Conservation (phyloP, 2,329 filamentous ascomycete genomes). For the Acrocalymma vagum region DNA sequence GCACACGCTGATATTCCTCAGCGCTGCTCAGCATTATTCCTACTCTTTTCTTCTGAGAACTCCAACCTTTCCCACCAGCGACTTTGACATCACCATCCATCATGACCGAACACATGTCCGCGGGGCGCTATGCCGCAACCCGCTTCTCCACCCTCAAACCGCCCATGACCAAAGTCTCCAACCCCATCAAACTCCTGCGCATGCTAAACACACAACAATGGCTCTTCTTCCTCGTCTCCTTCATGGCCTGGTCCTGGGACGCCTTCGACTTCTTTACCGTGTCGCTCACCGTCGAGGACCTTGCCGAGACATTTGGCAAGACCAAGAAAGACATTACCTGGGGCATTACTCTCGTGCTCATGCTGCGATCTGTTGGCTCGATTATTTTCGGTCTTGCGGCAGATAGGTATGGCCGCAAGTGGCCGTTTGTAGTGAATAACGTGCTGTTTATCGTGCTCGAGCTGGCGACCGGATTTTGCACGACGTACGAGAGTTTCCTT, state of each 20-base stretch:
- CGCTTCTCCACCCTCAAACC: conserved; percentile 64
- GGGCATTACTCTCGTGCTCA: conserved; percentile 60
- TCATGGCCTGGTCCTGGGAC: conserved; percentile 58
- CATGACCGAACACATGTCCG: too few relatives aligned
- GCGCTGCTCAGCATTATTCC: too few relatives aligned
- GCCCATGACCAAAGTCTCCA: conserved; percentile 62
- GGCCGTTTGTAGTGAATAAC: conserved; percentile 68
- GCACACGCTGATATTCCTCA: too few relatives aligned
- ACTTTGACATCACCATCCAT: too few relatives aligned
- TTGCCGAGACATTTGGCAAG: conserved; percentile 63
- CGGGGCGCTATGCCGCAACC: conserved; percentile 61
- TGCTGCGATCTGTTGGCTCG: conserved; percentile 68
- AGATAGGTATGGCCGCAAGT: conserved; percentile 65
- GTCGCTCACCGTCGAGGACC: conserved; percentile 62
- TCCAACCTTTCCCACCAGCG: too few relatives aligned
- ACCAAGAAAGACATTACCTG: conserved; percentile 68
- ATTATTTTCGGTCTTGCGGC: conserved; percentile 64
- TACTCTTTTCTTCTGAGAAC: too few relatives aligned
- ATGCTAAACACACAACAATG: conserved; percentile 65
- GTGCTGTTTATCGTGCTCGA: conserved; percentile 68
- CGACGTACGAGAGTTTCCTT: conserved; percentile 66
- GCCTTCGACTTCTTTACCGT: conserved; percentile 71
- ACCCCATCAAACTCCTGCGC: conserved; percentile 61
- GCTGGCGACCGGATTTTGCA: conserved; percentile 66
- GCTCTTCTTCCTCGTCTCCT: conserved; percentile 63